phyloP scores from a whole-genome alignment of 2,329 filamentous ascomycete species.

The Exophiala spinifera region DNA sequence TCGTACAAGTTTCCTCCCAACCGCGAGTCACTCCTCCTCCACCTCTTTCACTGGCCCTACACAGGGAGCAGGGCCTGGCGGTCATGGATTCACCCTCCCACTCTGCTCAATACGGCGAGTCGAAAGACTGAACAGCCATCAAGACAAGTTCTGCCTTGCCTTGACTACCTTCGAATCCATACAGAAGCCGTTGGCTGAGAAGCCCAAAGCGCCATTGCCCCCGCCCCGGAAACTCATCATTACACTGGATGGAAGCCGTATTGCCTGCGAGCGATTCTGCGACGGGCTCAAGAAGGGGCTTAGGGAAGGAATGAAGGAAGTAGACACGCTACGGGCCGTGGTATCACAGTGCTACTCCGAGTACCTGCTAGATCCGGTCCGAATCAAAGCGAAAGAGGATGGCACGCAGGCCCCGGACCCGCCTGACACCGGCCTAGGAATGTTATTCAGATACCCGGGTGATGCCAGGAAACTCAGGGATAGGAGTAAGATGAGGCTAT shows the following conservation, averaged over 20 bases:
- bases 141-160: conserved; percentile 85
- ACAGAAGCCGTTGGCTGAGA: conserved; percentile 52
- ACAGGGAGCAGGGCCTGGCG: conserved; percentile 84
- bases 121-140: conserved; percentile 88
- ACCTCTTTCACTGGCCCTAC: conserved; percentile 89
- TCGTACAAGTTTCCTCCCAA: conserved; percentile 77
- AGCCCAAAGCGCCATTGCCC: conserved; percentile 29
- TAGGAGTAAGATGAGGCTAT: conserved; percentile 93
- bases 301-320: conserved; percentile 80
- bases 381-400: conserved; percentile 56
- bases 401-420: conserved; percentile 49
- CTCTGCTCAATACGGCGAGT: conserved; percentile 88
- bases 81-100: conserved; percentile 93
- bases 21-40: conserved; percentile 74
- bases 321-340: conserved; percentile 77
- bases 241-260: conserved; percentile 82
- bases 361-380: conserved; percentile 59
- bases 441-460: conserved; percentile 90
- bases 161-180: conserved; percentile 89
- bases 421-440: conserved; percentile 90
- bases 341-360: conserved; percentile 87
- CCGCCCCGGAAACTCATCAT: conserved; percentile 75
- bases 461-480: conserved; percentile 92
- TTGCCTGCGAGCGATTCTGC: conserved; percentile 90
- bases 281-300: conserved; percentile 90